phyloP scores from a whole-genome alignment of 148 eudicot species.

The Vaccinium myrtillus region DNA sequence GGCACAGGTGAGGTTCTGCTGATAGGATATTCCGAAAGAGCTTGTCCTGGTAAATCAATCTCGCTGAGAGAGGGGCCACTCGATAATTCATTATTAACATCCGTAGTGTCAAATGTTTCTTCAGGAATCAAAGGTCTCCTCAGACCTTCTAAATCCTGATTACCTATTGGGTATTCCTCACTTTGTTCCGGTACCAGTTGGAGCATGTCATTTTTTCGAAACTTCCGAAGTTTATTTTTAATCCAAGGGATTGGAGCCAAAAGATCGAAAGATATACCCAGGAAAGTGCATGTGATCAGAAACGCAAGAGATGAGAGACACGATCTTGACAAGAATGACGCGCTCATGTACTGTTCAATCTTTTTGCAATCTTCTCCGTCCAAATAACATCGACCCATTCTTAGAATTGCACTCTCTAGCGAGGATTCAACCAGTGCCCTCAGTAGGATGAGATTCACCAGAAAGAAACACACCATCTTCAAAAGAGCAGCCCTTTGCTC shows the following conservation, averaged over 20 bases:
- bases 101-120: slow-evolving; percentile 35
- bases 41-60: slow-evolving; percentile 65
- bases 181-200: slow-evolving; percentile 83
- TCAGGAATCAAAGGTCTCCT: slow-evolving; percentile 70
- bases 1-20: slow-evolving; percentile 89
- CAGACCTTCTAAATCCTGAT: slow-evolving; percentile 50
- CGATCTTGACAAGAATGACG: slow-evolving; percentile 81
- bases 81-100: slow-evolving; percentile 30
- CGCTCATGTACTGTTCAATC: slow-evolving; percentile 89
- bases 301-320: slow-evolving; percentile 92
- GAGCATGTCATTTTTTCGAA: slow-evolving; percentile 90
- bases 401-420: slow-evolving; percentile 68
- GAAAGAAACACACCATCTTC: slow-evolving; percentile 95
- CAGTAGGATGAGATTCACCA: slow-evolving; percentile 80
- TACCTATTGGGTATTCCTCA: slow-evolving; percentile 66
- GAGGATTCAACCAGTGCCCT: slow-evolving; percentile 94
- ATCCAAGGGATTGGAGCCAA: slow-evolving; percentile 96
- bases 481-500: slow-evolving; percentile 94
- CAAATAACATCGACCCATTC: slow-evolving; percentile 93
- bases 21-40: slow-evolving; percentile 78
- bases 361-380: slow-evolving; percentile 94
- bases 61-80: slow-evolving; percentile 30
- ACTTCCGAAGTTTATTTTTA: slow-evolving; percentile 70
- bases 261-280: slow-evolving; percentile 92
- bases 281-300: slow-evolving; percentile 83